A percentile compares a stretch with the other conserved stretches of the same genome.
These are phyloP conservation scores for Fagopyrum homotropicum DNA, from an alignment of 148 eudicot species.

Conservation along the genomic window DNA sequence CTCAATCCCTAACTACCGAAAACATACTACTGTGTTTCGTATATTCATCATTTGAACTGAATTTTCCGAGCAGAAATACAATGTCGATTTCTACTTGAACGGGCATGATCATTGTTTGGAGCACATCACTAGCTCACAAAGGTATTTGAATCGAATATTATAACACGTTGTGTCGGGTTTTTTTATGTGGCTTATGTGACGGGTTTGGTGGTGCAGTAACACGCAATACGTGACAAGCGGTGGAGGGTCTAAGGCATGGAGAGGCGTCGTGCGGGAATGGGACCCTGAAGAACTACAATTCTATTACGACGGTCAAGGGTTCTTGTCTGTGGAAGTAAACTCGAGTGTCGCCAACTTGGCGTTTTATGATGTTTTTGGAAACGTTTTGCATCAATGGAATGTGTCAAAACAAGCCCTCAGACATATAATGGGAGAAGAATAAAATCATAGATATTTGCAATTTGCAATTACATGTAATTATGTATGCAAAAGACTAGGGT, in stretches of 20 bases:
- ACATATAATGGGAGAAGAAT: neutral
- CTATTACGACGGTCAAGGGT: slow-evolving; percentile 90
- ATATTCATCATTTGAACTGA: too few relatives aligned
- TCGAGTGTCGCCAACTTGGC: slow-evolving; percentile 19
- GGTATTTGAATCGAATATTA: slow-evolving; percentile 28
- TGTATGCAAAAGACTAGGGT: too few relatives aligned
- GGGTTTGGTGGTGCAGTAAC: neutral
- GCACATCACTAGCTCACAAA: slow-evolving; percentile 53
- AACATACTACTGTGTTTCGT: too few relatives aligned
- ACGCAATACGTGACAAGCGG: slow-evolving; percentile 65
- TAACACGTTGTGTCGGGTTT: neutral
- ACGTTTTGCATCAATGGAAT: slow-evolving; percentile 53
- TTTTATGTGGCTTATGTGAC: neutral
- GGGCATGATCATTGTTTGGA: slow-evolving; percentile 94
- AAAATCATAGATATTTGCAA: too few relatives aligned
- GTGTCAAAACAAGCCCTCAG: slow-evolving; percentile 18
- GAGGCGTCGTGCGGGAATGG: slow-evolving; percentile 37
- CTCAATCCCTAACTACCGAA: too few relatives aligned
- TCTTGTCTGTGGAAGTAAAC: slow-evolving; percentile 53
- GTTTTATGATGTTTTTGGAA: slow-evolving; percentile 55
- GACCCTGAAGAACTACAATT: slow-evolving; percentile 42
- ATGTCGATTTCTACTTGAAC: slow-evolving; percentile 71
- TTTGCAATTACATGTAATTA: too few relatives aligned
- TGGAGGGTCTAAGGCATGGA: slow-evolving; percentile 92
- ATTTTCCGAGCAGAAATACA: slow-evolving; percentile 9